Evolutionary conservation across 75 land plant genomes (phyloP), one percentile per base, ranked within the genome.

Genomic region (Pinus taeda): DNA sequence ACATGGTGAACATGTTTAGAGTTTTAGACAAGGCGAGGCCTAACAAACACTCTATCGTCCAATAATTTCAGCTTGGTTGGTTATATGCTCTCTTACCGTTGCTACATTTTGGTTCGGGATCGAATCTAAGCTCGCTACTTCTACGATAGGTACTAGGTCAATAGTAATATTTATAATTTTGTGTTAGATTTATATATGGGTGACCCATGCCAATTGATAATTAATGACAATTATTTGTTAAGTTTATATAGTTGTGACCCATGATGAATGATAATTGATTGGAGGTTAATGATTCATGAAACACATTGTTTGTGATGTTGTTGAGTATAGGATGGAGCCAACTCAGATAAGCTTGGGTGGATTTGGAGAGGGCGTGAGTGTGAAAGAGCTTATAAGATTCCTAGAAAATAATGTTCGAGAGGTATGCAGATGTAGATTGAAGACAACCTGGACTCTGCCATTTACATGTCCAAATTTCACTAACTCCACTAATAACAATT

Each of bases 301-400:
- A 94, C 80, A 88, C 14, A 94, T 96, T 95, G 83, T 90, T 3
- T 92, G 94, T 80, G 70, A 73, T 57, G 73, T 93, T 29, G 81
- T 58, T 14, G 75, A 84, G 21, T 45, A 45, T 45, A 45, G 53
- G 53, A 45, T 45, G 74, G 74, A 76, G 15, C 62, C 79, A 11
- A 87, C 88, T 3, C 96, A 90, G 80, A 80, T 91, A n/a, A 81
- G 89, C 70, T 18, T 95, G 78, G 98, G 96, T 21, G 91, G 93
- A 18, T 88, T 93, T 75, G 84, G 83, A 53, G 64, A 36, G 3
- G 26, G 77, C 33, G 78, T 88, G 5, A 75, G 63, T 21, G 92
- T 92, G 11, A 75, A 82, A 64, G 79, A 85, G 2, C 86, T 95
- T 14, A 57, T 76, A 4, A 74, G 78, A 0, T 91, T 79, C 79